Conservation (phyloP, 768 basidiomycete genomes). For the Agaricus sinodeliciosus region DNA sequence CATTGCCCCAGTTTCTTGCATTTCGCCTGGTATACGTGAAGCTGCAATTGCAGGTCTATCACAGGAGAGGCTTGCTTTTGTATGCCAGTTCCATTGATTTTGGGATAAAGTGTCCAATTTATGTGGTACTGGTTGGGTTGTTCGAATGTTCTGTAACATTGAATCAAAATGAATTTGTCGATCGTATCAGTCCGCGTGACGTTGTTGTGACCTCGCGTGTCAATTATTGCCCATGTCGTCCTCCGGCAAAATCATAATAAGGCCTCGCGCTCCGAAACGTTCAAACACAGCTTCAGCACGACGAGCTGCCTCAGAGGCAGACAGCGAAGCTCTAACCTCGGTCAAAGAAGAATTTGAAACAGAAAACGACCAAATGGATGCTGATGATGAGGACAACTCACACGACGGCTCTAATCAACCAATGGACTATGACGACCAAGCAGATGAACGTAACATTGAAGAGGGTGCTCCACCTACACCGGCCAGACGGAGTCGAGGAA, state of each 20-base stretch:
- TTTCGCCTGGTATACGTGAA: conserved; percentile 9
- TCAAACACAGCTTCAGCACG: conserved; percentile 13
- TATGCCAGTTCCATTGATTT: not conserved
- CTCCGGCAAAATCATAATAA: conserved; percentile 45
- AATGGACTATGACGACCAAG: conserved; percentile 25
- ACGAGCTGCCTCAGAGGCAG: conserved; percentile 16
- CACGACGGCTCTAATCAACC: conserved; percentile 18
- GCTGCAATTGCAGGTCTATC: not conserved
- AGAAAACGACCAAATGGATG: conserved; percentile 27
- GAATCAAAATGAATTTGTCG: conserved; percentile 1
- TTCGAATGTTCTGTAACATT: not conserved
- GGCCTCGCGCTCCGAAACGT: conserved; percentile 28
- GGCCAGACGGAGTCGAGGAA: conserved; percentile 11
- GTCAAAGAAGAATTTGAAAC: conserved; percentile 21
- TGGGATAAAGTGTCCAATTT: not conserved
- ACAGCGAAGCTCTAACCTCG: conserved; percentile 20
- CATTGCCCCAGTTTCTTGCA: not conserved
- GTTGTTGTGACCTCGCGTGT: not conserved
- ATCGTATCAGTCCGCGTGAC: not conserved
- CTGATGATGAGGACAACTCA: conserved; percentile 21
- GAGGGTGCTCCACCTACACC: conserved; percentile 22
- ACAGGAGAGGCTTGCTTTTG: not conserved
- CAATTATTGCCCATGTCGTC: conserved; percentile 7
- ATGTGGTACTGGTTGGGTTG: conserved; percentile 4
- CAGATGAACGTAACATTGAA: conserved; percentile 17